These are phyloP conservation scores for Hyphopichia khmerensis DNA, from an alignment of 1,139 yeast species.

Conservation along the genomic window DNA sequence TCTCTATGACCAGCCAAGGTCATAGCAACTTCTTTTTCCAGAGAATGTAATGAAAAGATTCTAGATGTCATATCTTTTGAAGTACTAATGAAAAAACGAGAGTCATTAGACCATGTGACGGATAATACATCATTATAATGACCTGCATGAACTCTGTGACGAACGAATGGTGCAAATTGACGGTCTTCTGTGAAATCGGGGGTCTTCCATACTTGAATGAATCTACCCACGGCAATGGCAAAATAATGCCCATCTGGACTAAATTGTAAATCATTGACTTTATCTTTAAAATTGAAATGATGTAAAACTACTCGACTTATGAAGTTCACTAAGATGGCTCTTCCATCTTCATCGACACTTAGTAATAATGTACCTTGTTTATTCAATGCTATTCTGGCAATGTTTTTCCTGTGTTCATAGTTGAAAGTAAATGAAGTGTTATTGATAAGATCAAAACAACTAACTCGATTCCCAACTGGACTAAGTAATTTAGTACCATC, in stretches of 20 bases:
- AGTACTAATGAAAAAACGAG: conserved; percentile 80
- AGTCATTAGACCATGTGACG: conserved; percentile 86
- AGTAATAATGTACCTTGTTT: conserved; percentile 76
- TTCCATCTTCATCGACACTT: conserved; percentile 89
- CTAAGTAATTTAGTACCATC: conserved; percentile 83
- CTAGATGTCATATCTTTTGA: conserved; percentile 90
- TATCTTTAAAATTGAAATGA: conserved; percentile 88
- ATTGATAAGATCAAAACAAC: conserved; percentile 81
- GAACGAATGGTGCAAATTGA: conserved; percentile 94
- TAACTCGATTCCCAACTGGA: conserved; percentile 93
- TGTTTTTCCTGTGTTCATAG: conserved; percentile 89
- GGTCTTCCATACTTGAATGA: conserved; percentile 91
- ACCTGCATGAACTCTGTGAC: conserved; percentile 88
- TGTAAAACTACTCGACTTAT: conserved; percentile 84
- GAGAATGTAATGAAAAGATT: conserved; percentile 73
- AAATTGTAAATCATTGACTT: conserved; percentile 71
- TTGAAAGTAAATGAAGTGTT: conserved; percentile 86
- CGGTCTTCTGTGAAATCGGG: conserved; percentile 73
- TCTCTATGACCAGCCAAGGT: conserved; percentile 93
- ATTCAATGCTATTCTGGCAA: conserved; percentile 77
- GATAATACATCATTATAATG: conserved; percentile 82
- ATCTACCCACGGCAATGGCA: conserved; percentile 81
- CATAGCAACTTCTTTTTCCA: conserved; percentile 79
- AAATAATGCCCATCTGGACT: conserved; percentile 88
- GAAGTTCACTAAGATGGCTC: conserved; percentile 89